Conservation (phyloP, 176 grass and related monocot genomes). For the Elaeis guineensis region DNA sequence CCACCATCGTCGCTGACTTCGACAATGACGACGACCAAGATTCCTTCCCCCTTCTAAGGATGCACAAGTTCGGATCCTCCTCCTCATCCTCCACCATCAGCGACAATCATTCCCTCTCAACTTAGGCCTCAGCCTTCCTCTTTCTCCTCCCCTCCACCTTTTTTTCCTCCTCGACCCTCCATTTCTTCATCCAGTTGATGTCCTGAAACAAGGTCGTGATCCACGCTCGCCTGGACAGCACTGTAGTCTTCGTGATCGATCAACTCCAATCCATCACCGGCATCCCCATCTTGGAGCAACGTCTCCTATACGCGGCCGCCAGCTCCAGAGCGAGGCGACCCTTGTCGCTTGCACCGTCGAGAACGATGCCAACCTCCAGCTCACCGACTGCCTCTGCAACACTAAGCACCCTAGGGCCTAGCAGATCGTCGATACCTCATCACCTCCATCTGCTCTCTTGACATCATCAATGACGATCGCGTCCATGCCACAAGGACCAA, state of each 20-base stretch:
- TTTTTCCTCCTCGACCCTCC: slow-evolving; percentile 9
- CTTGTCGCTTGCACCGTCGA: slow-evolving; percentile 35
- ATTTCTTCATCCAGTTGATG: slow-evolving; percentile 77
- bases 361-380: slow-evolving; percentile 59
- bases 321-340: slow-evolving; percentile 54
- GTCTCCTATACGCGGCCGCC: slow-evolving; percentile 64
- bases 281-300: slow-evolving; percentile 34
- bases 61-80: slow-evolving; percentile 3
- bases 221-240: slow-evolving; percentile 41
- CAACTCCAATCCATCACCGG: slow-evolving; percentile 25
- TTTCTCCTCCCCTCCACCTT: too few species aligned
- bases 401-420: slow-evolving; percentile 58
- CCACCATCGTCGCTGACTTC: slow-evolving; percentile 24
- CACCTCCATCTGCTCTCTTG: slow-evolving; percentile 2
- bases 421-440: slow-evolving; percentile 76
- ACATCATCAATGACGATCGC: neutral
- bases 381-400: slow-evolving; percentile 55
- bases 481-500: neutral
- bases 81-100: neutral
- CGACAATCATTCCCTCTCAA: too few species aligned
- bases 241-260: slow-evolving; percentile 35
- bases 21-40: neutral
- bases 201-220: slow-evolving; percentile 61
- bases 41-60: too few species aligned
- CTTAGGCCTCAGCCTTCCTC: too few species aligned